Percentiles rank a stretch among this genome's conserved stretches.
phyloP scores from a whole-genome alignment of 2,329 filamentous ascomycete species.

The Talaromyces sp. region DNA sequence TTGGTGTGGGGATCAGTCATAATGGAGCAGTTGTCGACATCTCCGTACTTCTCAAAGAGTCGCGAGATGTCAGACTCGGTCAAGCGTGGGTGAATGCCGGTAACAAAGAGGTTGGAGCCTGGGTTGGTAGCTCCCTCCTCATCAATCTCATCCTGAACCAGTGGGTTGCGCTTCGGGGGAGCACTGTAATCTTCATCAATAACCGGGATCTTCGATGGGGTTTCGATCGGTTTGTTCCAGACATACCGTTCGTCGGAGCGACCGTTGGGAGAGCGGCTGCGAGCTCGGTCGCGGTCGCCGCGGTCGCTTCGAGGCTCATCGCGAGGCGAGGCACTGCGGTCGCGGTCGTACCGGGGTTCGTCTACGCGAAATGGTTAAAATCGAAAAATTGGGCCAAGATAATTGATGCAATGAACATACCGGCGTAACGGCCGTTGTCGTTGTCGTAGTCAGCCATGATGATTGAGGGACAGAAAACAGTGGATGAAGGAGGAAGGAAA shows the following conservation, averaged over 20 bases:
- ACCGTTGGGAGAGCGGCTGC: constrained; percentile 66
- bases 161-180: constrained; percentile 13
- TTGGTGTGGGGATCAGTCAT: constrained; percentile 99
- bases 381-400: neutral
- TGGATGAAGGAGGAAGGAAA: constrained; percentile 23
- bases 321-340: constrained; percentile 68
- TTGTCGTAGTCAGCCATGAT: constrained; percentile 64
- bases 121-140: constrained; percentile 84
- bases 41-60: constrained; percentile 97
- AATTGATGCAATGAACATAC: constrained; percentile 47
- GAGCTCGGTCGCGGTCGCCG: constrained; percentile 58
- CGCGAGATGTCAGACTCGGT: constrained; percentile 87
- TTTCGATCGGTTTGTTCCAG: neutral
- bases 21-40: constrained; percentile 99
- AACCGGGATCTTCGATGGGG: neutral
- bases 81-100: constrained; percentile 92
- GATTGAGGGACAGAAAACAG: constrained; percentile 21
- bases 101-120: constrained; percentile 98
- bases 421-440: constrained; percentile 67
- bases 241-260: constrained; percentile 57
- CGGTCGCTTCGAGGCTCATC: constrained; percentile 45
- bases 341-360: constrained; percentile 66
- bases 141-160: constrained; percentile 48
- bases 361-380: constrained; percentile 39
- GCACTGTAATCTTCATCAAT: neutral